phyloP scores from a whole-genome alignment of 1,139 yeast genomes.

The Yamadazyma triangularis region DNA sequence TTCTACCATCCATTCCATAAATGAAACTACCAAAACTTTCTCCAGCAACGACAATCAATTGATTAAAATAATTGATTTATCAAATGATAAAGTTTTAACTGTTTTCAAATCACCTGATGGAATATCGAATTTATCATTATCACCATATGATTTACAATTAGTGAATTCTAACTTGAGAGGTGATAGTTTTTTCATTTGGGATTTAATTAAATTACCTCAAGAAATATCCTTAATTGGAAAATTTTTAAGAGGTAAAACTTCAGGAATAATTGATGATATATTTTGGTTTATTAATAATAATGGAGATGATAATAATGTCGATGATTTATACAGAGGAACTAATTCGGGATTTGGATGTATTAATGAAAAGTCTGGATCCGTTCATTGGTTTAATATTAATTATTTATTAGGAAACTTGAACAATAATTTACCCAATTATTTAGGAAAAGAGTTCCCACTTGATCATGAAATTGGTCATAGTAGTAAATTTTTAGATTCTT shows the following conservation, averaged over 20 bases:
- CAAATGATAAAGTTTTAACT: conserved; percentile 41
- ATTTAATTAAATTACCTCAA: conserved; percentile 47
- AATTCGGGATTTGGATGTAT: conserved; percentile 52
- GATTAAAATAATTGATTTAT: conserved; percentile 44
- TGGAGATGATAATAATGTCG: conserved; percentile 8
- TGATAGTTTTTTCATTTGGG: conserved; percentile 64
- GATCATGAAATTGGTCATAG: conserved; percentile 1
- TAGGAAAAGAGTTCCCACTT: conserved; percentile 14
- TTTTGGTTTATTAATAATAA: conserved; percentile 47
- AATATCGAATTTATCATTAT: conserved; percentile 54
- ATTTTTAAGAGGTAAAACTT: conserved; percentile 61
- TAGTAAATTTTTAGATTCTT: conserved; percentile 29
- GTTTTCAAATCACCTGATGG: conserved; percentile 61
- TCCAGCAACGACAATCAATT: conserved; percentile 28
- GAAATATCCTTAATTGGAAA: conserved; percentile 56
- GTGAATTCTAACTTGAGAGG: conserved; percentile 59
- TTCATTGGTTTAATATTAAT: conserved; percentile 57
- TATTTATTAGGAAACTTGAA: conserved; percentile 31
- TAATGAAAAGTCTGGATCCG: conserved; percentile 53
- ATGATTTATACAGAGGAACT: conserved; percentile 17
- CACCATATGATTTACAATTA: conserved; percentile 59
- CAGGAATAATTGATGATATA: conserved; percentile 48
- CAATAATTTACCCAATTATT: conserved; percentile 18
- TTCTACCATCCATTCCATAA: conserved; percentile 32
- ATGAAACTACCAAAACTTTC: conserved; percentile 19